These are phyloP conservation scores for Mycena kentingensis DNA, from an alignment of 768 basidiomycete species.

Conservation along the genomic window DNA sequence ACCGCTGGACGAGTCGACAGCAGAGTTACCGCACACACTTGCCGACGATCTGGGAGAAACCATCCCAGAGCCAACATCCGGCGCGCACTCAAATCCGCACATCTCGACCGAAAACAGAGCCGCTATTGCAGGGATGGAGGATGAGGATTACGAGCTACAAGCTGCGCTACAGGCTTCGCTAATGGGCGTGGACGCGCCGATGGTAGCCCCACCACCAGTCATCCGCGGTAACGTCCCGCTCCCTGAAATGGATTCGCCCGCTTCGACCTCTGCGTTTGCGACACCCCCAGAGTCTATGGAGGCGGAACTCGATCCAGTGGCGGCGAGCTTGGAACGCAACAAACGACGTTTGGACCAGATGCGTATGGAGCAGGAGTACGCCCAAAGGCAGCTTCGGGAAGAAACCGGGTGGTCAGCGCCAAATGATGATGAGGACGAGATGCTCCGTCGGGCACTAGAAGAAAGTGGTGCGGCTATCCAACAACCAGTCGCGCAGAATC, in stretches of 20 bases:
- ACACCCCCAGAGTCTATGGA: slow-evolving; percentile 19
- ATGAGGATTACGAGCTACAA: slow-evolving; percentile 88
- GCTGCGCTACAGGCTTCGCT: slow-evolving; percentile 85
- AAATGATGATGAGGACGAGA: slow-evolving; percentile 55
- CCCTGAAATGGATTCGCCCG: slow-evolving; percentile 23
- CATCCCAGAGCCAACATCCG: slow-evolving; percentile 55
- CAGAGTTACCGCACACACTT: slow-evolving; percentile 63
- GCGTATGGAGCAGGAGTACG: slow-evolving; percentile 66
- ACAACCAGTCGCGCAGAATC: slow-evolving; percentile 17
- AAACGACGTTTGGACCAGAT: slow-evolving; percentile 62
- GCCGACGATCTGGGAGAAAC: slow-evolving; percentile 72
- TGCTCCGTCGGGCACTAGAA: slow-evolving; percentile 57
- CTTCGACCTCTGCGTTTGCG: slow-evolving; percentile 17
- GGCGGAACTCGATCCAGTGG: slow-evolving; percentile 54
- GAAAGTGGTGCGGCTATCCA: slow-evolving; percentile 44
- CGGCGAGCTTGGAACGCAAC: slow-evolving; percentile 68
- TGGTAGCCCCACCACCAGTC: slow-evolving; percentile 28
- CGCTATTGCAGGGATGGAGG: slow-evolving; percentile 54
- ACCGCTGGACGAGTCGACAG: slow-evolving; percentile 55
- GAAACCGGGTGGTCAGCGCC: slow-evolving; percentile 37
- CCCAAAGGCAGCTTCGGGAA: slow-evolving; percentile 60
- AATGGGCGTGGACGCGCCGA: slow-evolving; percentile 29
- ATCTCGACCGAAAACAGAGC: slow-evolving; percentile 10
- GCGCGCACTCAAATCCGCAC: slow-evolving; percentile 16
- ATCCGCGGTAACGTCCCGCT: slow-evolving; percentile 31